Conservation (phyloP, 1,284 basidiomycete genomes). For the Anthracocystis walkeri region DNA sequence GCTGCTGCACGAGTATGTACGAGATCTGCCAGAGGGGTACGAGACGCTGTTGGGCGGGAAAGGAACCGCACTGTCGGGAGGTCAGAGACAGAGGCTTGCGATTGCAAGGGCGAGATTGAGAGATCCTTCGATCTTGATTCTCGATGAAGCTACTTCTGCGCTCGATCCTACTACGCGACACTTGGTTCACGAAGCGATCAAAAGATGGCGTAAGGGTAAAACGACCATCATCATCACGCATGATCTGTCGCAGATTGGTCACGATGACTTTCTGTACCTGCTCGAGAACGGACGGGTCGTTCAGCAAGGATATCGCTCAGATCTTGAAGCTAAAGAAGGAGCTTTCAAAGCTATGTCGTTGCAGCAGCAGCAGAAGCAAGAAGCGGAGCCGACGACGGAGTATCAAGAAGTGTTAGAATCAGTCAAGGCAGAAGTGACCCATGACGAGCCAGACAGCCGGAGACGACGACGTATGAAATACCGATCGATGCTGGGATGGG, state of each 20-base stretch:
- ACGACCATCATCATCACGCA: constrained; percentile 98
- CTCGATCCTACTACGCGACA: constrained; percentile 88
- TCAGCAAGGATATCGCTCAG: constrained; percentile 86
- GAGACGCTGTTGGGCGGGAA: constrained; percentile 80
- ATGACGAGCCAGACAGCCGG: constrained; percentile 71
- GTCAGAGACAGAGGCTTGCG: constrained; percentile 91
- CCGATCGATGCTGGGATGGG: constrained; percentile 35
- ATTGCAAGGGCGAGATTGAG: constrained; percentile 88
- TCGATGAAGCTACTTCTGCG: constrained; percentile 96
- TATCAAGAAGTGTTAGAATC: background rate
- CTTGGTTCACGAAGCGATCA: constrained; percentile 88
- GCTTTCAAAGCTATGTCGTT: constrained; percentile 17
- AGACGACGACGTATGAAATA: constrained; percentile 23
- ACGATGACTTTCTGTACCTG: constrained; percentile 89
- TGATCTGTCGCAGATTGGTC: constrained; percentile 85
- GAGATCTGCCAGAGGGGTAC: constrained; percentile 85
- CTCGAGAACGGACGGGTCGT: constrained; percentile 84
- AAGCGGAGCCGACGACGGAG: background rate
- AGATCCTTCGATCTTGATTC: constrained; percentile 88
- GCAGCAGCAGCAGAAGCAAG: constrained; percentile 15
- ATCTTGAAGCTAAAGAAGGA: constrained; percentile 74
- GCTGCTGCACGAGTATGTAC: constrained; percentile 87
- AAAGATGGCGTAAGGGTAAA: constrained; percentile 81
- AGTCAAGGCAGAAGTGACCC: background rate
- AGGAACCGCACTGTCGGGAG: constrained; percentile 85